Conservation (phyloP, 139 green algal species). For the Volvox africanus region DNA sequence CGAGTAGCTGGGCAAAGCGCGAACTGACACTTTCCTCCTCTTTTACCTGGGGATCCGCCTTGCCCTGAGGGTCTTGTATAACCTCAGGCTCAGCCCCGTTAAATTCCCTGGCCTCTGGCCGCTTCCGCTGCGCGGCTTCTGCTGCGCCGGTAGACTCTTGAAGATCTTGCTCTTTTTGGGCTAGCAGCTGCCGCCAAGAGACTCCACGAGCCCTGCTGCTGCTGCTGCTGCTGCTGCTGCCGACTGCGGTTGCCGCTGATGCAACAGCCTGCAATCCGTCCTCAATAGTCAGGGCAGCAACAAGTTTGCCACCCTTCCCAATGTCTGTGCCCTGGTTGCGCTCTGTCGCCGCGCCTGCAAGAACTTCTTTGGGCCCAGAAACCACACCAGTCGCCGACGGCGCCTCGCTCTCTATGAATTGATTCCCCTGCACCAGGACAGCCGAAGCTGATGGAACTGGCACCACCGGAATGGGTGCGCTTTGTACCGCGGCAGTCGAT, state of each 20-base stretch:
- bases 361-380: background rate
- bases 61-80: background rate
- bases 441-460: too few species aligned
- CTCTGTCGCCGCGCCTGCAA: background rate
- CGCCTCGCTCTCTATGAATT: too few species aligned
- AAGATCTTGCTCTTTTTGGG: background rate
- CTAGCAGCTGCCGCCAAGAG: conserved; percentile 6
- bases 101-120: background rate
- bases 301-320: background rate
- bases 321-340: background rate
- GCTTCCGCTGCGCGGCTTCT: background rate
- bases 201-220: background rate
- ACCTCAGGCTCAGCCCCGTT: background rate
- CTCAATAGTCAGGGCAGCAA: background rate
- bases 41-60: background rate
- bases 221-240: conserved; percentile 3
- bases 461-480: too few species aligned
- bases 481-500: too few species aligned
- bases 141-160: background rate
- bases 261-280: background rate
- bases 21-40: background rate
- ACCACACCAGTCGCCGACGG: too few species aligned
- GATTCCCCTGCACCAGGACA: too few species aligned
- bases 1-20: conserved; percentile 5
- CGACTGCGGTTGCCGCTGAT: background rate